Evolutionary conservation across 306 rosid genomes (phyloP), one percentile per base, ranked within the genome.

Genomic region (Cyamopsis tetragonoloba): DNA sequence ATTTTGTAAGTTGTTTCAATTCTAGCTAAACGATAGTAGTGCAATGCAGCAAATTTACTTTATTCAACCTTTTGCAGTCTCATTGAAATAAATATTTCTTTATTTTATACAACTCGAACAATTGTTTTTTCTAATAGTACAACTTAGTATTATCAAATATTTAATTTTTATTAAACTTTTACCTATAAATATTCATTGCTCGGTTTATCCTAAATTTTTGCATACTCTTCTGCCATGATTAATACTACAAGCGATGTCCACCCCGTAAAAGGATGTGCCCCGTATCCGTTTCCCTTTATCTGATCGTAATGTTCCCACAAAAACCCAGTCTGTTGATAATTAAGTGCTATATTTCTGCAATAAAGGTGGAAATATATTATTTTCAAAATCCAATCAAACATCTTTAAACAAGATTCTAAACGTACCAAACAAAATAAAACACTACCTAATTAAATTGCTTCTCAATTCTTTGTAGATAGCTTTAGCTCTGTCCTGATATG

Each of bases 281-380:
- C 99, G 70, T 93, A 86, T 62, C 99, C 99, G 56, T 86, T 85
- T 3, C 99, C 99, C 10, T 82, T 85, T 51, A 22, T 51, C 74
- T 90, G 97, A 41, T 93, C 96, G 39, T 82, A 93, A 48, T 93
- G 99, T 77, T 93, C 99, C 97, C 97, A 90, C 35, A 93, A 53
- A 65, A 62, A 93, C 56, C 99, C 97, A 22, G 78, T 86, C 72
- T 77, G 72, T 39, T 79, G 66, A 71, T 86, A 86, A 61, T 90
- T 93, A 37, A 69, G 75, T 13, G 88, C 99, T 62, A 81, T 81
- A 62, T 77, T 81, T 58, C 85, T 81, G 82, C 68, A 63, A 11
- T 8, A 31, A n/a, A 10, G 32, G 12, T 24, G 4, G 38, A 42
- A 59, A 14, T 6, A 50, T n/a, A 39, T 7, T 19, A 37, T 10